Evolutionary conservation across 169 alveolate genomes (phyloP).

Genomic region (Plasmodium falciparum): DNA sequence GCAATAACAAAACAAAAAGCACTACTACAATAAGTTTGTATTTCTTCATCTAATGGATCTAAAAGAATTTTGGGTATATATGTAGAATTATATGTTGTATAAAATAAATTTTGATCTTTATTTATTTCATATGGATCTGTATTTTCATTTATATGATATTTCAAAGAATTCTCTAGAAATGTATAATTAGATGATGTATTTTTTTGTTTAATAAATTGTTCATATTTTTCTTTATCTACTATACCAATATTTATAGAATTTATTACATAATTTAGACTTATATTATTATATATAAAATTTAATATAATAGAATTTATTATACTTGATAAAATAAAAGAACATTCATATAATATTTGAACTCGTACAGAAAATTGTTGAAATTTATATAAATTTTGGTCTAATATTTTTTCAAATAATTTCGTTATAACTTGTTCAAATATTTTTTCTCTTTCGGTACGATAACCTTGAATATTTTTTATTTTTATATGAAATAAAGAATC

Average conservation of each 20-base stretch:
- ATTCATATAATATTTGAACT: conserved; percentile 37
- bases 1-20: conserved; percentile 74
- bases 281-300: conserved; percentile 39
- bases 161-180: background rate
- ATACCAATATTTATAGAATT: conserved; percentile 38
- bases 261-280: conserved; percentile 46
- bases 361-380: conserved; percentile 38
- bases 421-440: conserved; percentile 33
- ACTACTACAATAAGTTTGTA: conserved; percentile 55
- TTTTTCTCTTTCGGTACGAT: conserved; percentile 34
- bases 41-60: conserved; percentile 64
- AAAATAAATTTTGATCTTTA: conserved; percentile 20
- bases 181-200: background rate
- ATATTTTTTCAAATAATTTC: conserved; percentile 38
- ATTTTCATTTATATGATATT: background rate
- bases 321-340: conserved; percentile 37
- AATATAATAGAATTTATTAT: conserved; percentile 30
- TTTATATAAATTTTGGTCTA: conserved; percentile 28
- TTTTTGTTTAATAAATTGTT: background rate
- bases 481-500: conserved; percentile 18
- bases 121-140: background rate
- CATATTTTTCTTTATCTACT: conserved; percentile 19
- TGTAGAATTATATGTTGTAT: background rate
- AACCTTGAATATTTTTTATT: conserved; percentile 60
- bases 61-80: conserved; percentile 51